A percentile compares a stretch with the other conserved stretches of the same genome.
phyloP scores from a whole-genome alignment of 2,329 filamentous ascomycete genomes.

The Fusarium marasasianum region DNA sequence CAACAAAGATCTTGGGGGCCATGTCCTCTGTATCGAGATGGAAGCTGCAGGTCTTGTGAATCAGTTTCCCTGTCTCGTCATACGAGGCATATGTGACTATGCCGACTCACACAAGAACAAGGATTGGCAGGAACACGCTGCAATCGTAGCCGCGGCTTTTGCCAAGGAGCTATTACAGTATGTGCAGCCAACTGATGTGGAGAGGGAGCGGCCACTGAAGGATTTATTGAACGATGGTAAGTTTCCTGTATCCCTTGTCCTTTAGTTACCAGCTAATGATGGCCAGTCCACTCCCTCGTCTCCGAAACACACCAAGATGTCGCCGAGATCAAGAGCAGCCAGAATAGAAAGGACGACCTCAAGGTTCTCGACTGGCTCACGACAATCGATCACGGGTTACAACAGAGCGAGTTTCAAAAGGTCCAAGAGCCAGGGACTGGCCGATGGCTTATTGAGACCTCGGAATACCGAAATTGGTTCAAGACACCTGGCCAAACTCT shows the following conservation, averaged over 20 bases:
- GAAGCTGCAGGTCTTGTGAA: neutral
- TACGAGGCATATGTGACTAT: neutral
- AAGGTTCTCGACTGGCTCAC: neutral
- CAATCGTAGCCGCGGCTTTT: neutral
- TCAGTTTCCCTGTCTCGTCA: neutral
- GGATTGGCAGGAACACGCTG: neutral
- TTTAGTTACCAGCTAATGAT: neutral
- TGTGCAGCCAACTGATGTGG: neutral
- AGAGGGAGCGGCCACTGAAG: rapidly evolving
- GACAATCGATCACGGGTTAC: neutral
- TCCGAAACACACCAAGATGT: neutral
- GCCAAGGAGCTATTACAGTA: neutral
- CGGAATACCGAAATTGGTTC: neutral
- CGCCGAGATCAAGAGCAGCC: rapidly evolving
- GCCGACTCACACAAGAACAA: neutral
- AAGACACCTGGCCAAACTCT: neutral
- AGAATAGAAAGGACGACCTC: neutral
- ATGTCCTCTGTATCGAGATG: neutral
- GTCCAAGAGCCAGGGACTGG: neutral
- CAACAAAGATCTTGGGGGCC: neutral
- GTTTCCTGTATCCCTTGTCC: rapidly evolving
- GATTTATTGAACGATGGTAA: rapidly evolving
- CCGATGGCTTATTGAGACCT: neutral
- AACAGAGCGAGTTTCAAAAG: neutral
- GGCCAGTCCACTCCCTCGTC: neutral